Conservation (phyloP, 768 basidiomycete genomes). For the Lactifluus pinguis region DNA sequence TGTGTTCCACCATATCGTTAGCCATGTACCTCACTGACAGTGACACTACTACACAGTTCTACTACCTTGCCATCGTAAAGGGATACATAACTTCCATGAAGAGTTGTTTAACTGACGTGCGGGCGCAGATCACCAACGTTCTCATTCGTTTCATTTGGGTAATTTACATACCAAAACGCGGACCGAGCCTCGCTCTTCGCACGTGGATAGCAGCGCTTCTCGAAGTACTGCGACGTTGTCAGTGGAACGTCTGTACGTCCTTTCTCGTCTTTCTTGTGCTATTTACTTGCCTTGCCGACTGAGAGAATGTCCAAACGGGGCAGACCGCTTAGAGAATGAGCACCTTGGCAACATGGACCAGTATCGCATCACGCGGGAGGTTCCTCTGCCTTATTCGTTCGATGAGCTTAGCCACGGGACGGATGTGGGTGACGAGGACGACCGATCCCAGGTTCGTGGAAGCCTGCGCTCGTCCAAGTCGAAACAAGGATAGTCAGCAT, state of each 20-base stretch:
- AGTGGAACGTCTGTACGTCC: conserved; percentile 86
- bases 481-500: neutral
- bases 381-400: conserved; percentile 70
- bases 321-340: conserved; percentile 82
- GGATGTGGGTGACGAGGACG: conserved; percentile 35
- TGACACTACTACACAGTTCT: conserved; percentile 35
- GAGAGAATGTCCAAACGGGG: neutral
- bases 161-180: conserved; percentile 53
- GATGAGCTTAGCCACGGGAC: conserved; percentile 35
- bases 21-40: neutral
- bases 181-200: conserved; percentile 43
- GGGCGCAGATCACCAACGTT: conserved; percentile 57
- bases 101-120: neutral
- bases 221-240: conserved; percentile 73
- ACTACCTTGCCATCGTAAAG: conserved; percentile 70
- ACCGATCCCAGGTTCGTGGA: neutral
- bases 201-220: conserved; percentile 59
- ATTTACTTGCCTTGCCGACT: conserved; percentile 1
- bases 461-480: neutral
- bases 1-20: conserved; percentile 26
- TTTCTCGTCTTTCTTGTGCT: neutral
- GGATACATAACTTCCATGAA: conserved; percentile 8
- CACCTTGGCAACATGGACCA: conserved; percentile 91
- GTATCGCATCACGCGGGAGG: conserved; percentile 79
- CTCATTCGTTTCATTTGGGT: conserved; percentile 79